phyloP scores from a whole-genome alignment of 1,284 basidiomycete species.

The Moesziomyces parantarcticus region DNA sequence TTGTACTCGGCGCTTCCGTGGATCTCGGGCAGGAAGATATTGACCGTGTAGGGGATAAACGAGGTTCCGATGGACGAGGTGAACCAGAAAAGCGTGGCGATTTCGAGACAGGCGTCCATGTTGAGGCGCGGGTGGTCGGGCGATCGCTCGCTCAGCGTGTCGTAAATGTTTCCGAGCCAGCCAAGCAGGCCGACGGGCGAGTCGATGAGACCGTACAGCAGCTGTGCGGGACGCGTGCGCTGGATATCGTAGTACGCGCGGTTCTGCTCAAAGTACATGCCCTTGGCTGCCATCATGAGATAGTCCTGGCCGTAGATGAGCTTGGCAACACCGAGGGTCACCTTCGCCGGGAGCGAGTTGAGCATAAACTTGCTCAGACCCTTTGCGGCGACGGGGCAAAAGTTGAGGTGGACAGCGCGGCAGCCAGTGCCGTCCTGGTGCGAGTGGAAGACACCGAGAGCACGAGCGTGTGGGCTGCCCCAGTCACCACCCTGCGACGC shows the following conservation, averaged over 20 bases:
- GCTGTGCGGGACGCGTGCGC: conserved; percentile 38
- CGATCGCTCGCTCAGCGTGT: conserved; percentile 18
- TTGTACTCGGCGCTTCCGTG: conserved; percentile 34
- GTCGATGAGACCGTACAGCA: conserved; percentile 49
- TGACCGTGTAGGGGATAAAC: conserved; percentile 55
- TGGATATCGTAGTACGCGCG: conserved; percentile 56
- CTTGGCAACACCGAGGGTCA: conserved; percentile 39
- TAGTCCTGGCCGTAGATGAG: conserved; percentile 44
- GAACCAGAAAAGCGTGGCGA: conserved; percentile 47
- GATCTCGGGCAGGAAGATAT: conserved; percentile 43
- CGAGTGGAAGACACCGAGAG: conserved; percentile 41
- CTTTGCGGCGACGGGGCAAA: conserved; percentile 50
- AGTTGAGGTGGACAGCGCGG: conserved; percentile 60
- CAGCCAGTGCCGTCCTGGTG: conserved; percentile 51
- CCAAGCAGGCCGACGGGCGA: conserved; percentile 54
- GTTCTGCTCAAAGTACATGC: conserved; percentile 36
- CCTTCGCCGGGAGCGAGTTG: conserved; percentile 25
- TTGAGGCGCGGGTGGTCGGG: conserved; percentile 38
- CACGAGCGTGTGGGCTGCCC: conserved; percentile 52
- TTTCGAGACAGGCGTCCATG: conserved; percentile 40
- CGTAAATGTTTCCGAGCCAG: conserved; percentile 55
- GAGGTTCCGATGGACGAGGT: conserved; percentile 53
- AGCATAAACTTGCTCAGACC: conserved; percentile 45
- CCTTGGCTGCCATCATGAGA: conserved; percentile 32
- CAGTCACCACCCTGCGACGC: conserved; percentile 61